Percentiles rank a stretch among this genome's conserved stretches.
Conservation (phyloP, 345 rosid genomes). For the Brassica carinata region DNA sequence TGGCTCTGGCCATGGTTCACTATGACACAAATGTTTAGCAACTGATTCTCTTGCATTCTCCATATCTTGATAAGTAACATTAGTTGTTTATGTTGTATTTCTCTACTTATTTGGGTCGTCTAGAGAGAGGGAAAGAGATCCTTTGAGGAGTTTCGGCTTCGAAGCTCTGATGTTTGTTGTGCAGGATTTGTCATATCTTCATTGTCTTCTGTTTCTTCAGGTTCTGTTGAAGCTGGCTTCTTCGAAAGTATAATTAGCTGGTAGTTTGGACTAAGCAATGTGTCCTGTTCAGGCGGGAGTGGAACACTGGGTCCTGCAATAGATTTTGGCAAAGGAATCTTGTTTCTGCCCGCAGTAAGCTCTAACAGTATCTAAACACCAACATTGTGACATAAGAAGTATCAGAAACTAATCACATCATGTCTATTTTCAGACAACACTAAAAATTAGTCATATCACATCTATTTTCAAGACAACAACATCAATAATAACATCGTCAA, state of each 20-base stretch:
- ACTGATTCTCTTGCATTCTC: background rate
- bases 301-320: constrained; percentile 65
- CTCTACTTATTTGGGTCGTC: constrained; percentile 49
- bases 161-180: constrained; percentile 46
- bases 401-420: background rate
- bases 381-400: background rate
- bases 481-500: background rate
- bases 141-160: constrained; percentile 53
- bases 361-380: constrained; percentile 61
- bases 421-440: background rate
- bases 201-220: constrained; percentile 79
- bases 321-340: constrained; percentile 78
- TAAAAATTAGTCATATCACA: background rate
- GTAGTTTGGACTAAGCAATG: constrained; percentile 75
- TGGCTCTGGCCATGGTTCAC: background rate
- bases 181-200: constrained; percentile 62
- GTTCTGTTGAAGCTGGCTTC: constrained; percentile 54
- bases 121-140: constrained; percentile 73
- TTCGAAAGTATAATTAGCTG: constrained; percentile 61
- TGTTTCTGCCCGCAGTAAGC: constrained; percentile 80
- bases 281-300: constrained; percentile 84
- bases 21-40: background rate
- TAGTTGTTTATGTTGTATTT: background rate
- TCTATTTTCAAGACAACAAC: background rate
- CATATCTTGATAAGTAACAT: background rate